These are phyloP conservation scores for Silene conica DNA, from an alignment of 148 eudicot species.

Conservation along the genomic window DNA sequence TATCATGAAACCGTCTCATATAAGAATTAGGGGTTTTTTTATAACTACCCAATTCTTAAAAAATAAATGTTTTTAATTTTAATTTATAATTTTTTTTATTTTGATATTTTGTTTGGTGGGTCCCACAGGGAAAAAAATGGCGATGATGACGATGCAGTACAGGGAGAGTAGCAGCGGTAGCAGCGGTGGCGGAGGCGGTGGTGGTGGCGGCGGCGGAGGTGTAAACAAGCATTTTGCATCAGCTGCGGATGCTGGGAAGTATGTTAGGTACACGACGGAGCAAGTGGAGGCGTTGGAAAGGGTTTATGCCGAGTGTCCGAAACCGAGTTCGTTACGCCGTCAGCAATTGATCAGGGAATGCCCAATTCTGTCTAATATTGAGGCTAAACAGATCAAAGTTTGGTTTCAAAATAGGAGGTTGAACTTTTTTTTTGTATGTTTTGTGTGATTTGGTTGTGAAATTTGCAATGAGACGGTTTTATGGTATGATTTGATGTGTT, in stretches of 20 bases:
- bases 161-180: constrained; percentile 58
- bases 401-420: constrained; percentile 96
- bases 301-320: constrained; percentile 84
- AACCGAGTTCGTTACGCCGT: constrained; percentile 75
- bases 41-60: no score
- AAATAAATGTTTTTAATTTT: no score
- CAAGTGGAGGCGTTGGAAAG: constrained; percentile 86
- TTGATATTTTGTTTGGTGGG: background rate
- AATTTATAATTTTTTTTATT: background rate
- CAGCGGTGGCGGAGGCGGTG: constrained; percentile 24
- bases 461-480: background rate
- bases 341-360: constrained; percentile 85
- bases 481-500: background rate
- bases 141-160: constrained; percentile 62
- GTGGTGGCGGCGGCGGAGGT: constrained; percentile 13
- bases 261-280: constrained; percentile 80
- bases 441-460: background rate
- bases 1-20: no score
- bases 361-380: constrained; percentile 73
- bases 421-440: background rate
- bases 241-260: constrained; percentile 55
- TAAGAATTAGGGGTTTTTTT: background rate
- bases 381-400: constrained; percentile 94
- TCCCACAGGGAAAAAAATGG: constrained; percentile 37
- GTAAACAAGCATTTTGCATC: constrained; percentile 31